Base-by-base conservation (phyloP, 805 yeast species). In the Ogataea kodamae region DNA sequence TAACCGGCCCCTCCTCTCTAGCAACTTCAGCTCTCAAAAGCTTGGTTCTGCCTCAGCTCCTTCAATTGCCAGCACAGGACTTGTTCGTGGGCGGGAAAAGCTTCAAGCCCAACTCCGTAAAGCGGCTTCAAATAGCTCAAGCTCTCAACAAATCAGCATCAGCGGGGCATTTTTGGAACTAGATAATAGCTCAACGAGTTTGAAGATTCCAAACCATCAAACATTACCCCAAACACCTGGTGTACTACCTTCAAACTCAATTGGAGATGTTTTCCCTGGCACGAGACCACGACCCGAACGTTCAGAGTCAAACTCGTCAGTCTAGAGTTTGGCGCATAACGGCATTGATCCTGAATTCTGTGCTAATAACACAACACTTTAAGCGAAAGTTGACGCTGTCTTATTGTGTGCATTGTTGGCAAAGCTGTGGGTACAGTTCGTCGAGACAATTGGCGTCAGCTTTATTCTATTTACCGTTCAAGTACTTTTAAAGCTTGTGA, bases 161-260 rank as follows among this genome's bases (percentile, higher is more conserved):
- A 34, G 29, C 25, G 38, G 50, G 6, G 47, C 39, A 3, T 38
- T 42, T 11, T 25, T 46, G 14, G 33, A 43, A 18, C 38, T 46
- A 15, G 40, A 28, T 3, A 39, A 30, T 22, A 6, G 22, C 11
- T 22, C 30, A 2, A 22, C 27, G 25, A 20, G 12, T 5, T 28
- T 22, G 20, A 33, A 18, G 9, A 15, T 23, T 2, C 19, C 39
- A 18, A 32, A 37, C 14, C 24, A 20, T n/a, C 15, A 30, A 8
- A 30, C 23, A 8, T 22, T 47, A 7, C 54, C 54, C 3, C 50
- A 45, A 29, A 49, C 54, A 5, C 54, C 54, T n/a, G 54, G 54
- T 4, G 29, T 47, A 22, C 22, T 49, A 6, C 54, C 54, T 9
- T 28, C 48, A 3, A 41, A 35, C 12, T 49, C 54, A 9, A 40